Base-by-base conservation (phyloP, 2,329 filamentous ascomycete genomes). In the Pyrenochaeta sp. region DNA sequence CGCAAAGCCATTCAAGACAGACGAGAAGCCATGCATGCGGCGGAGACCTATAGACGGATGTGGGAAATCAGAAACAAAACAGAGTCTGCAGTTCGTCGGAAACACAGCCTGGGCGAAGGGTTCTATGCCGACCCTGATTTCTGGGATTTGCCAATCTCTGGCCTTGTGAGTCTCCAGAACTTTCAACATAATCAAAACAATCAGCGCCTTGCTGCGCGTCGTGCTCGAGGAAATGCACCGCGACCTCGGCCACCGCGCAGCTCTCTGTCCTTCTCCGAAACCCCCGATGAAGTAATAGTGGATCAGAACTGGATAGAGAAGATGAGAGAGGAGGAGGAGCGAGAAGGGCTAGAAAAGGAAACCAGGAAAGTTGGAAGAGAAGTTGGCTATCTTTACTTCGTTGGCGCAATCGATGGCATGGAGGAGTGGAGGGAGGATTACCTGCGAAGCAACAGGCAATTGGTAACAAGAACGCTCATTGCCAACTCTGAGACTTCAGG, bases 331-430 rank as follows among this genome's bases (percentile, higher is more conserved):
- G 40, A 50, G 11, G 66, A 66, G 35, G 53, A 66, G 21, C 41
- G 23, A 1, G 49, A 58, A 6, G 49, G 60, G 20, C 15, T 59
- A 31, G 55, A 61, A 33, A 54, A 50, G 14, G 23, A 47, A 21
- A 46, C 54, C 2, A 44, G 30, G n/a, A 64, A 56, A 27, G 56
- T 58, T 1, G 62, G 56, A 15, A 42, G 52, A 9, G 59, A 71
- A n/a, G 61, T 71, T 12, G 66, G 69, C 9, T 72, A 66, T 37
- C 51, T 73, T 14, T 71, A 70, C 42, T 67, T 69, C 21, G 58
- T 70, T 2, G 68, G 63, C 3, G 39, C 39, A 1, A 17, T 51
- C 4, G 54, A 58, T 14, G 41, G 55, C 7, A 7, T 59, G 30
- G 51, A 58, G 14, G 35, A 46, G 4, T 65, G 61, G 66, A 54